phyloP scores from a whole-genome alignment of 2,329 filamentous ascomycete species.

The Aspergillus sp. region DNA sequence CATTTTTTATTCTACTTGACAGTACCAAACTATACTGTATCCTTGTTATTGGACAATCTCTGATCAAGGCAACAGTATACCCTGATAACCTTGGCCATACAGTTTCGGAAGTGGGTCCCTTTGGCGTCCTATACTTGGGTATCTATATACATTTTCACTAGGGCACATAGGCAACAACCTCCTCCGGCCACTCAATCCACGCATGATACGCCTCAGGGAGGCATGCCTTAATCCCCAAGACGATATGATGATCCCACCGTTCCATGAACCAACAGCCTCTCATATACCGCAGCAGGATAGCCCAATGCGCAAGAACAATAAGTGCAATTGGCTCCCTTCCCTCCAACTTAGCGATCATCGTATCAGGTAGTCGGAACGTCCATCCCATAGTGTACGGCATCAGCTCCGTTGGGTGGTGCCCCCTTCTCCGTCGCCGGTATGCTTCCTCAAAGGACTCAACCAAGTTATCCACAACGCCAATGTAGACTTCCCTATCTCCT shows the following conservation, averaged over 20 bases:
- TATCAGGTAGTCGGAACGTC: slow-evolving; percentile 27
- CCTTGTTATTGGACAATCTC: not conserved
- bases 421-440: slow-evolving; percentile 15
- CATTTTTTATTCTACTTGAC: not conserved
- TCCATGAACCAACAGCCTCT: slow-evolving; percentile 32
- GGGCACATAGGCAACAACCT: not conserved
- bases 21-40: not conserved
- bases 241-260: slow-evolving; percentile 34
- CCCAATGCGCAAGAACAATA: slow-evolving; percentile 32
- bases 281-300: slow-evolving; percentile 32
- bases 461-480: slow-evolving; percentile 14
- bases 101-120: not conserved
- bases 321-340: slow-evolving; percentile 26
- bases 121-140: not conserved
- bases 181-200: slow-evolving; percentile 31
- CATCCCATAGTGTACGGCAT: slow-evolving; percentile 31
- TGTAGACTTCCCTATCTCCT: slow-evolving; percentile 5
- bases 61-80: not conserved
- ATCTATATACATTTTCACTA: not conserved
- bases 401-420: slow-evolving; percentile 15
- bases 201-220: slow-evolving; percentile 17
- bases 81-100: not conserved
- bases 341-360: slow-evolving; percentile 26
- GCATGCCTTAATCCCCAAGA: slow-evolving; percentile 25
- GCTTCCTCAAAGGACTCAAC: slow-evolving; percentile 16